Conservation (phyloP, 495 filamentous ascomycete genomes). For the Margaritispora aquatica region DNA sequence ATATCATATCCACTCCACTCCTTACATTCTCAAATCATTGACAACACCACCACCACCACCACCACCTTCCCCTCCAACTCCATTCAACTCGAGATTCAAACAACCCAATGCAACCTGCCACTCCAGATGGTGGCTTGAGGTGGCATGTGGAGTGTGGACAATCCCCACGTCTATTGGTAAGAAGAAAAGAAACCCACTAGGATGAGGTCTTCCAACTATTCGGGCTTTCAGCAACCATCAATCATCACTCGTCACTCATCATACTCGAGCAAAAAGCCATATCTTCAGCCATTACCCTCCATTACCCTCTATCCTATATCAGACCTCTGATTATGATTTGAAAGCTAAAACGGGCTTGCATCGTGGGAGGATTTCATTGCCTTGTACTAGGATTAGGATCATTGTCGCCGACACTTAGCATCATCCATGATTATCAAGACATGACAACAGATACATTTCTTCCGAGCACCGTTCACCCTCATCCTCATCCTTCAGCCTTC, state of each 20-base stretch:
- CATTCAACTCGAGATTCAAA: neutral
- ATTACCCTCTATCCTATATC: neutral
- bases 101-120: neutral
- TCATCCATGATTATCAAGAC: neutral
- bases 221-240: neutral
- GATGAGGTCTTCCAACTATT: neutral
- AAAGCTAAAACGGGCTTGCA: constrained; percentile 8
- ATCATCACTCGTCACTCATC: neutral
- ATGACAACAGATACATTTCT: neutral
- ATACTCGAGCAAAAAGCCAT: neutral
- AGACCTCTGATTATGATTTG: neutral
- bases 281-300: neutral
- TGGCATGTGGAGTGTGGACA: neutral
- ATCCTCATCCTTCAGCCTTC: neutral
- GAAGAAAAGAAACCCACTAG: neutral
- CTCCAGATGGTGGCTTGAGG: neutral
- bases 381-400: no score
- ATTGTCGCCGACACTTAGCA: no score
- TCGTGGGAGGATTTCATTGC: neutral
- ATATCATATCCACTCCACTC: no score
- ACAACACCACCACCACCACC: no score
- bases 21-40: no score
- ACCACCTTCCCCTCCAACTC: neutral
- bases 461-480: neutral
- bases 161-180: neutral